Percentiles rank a stretch among this genome's conserved stretches.
These are phyloP conservation scores for Diaporthe ampelina DNA, from an alignment of 2,329 filamentous ascomycete genomes.

Conservation along the genomic window DNA sequence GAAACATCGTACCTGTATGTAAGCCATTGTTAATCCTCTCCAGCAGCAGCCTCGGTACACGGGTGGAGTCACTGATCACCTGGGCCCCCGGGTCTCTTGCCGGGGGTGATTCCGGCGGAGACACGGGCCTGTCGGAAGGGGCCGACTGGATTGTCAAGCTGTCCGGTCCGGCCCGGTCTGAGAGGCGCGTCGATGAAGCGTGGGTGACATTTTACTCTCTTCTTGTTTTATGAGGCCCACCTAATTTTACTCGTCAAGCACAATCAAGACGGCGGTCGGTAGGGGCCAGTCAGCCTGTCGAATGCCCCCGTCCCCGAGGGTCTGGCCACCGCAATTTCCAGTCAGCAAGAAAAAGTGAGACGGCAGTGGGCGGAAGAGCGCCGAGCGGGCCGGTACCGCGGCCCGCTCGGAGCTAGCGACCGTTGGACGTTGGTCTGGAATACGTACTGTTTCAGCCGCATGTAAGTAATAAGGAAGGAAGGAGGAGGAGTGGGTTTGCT, in stretches of 20 bases:
- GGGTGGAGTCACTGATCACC: neutral
- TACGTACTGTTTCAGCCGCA: slow-evolving; percentile 33
- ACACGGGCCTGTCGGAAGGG: neutral
- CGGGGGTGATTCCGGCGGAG: neutral
- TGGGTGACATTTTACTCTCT: neutral
- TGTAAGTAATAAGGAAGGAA: neutral
- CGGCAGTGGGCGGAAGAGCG: neutral
- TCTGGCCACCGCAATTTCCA: neutral
- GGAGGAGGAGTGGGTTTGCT: neutral
- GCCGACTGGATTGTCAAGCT: no score
- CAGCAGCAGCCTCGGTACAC: neutral
- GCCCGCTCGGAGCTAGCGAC: slow-evolving; percentile 4
- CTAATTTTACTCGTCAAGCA: no score
- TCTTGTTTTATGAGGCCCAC: no score
- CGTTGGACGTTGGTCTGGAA: neutral
- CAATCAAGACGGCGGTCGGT: no score
- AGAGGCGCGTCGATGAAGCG: neutral
- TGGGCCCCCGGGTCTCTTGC: neutral
- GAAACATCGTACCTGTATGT: neutral
- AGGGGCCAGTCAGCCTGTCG: neutral
- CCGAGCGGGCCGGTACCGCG: neutral
- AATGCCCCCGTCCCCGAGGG: neutral
- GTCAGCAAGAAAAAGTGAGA: neutral
- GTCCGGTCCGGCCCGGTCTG: neutral
- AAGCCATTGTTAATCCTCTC: neutral